Conservation (phyloP, 169 alveolate genomes). For the Neospora caninum region DNA sequence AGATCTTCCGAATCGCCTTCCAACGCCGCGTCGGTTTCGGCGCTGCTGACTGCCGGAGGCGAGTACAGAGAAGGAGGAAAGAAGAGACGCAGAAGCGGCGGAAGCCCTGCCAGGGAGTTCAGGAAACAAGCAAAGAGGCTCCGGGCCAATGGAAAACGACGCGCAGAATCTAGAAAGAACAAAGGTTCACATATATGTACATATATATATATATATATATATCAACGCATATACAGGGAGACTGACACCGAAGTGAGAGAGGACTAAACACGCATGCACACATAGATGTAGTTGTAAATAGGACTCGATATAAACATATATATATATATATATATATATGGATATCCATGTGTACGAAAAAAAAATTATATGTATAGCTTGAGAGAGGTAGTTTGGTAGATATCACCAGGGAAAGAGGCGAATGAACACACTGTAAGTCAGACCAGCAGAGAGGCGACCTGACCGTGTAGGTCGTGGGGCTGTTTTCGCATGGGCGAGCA, state of each 20-base stretch:
- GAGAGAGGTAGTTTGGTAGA: too few species aligned
- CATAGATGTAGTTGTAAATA: not conserved
- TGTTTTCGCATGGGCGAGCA: too few species aligned
- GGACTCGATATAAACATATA: not conserved
- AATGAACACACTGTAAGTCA: too few species aligned
- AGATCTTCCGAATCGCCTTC: not conserved
- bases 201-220: not conserved
- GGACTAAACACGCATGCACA: too few species aligned
- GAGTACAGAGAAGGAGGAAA: not conserved
- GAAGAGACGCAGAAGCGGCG: slow-evolving; percentile 22
- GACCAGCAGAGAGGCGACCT: too few species aligned
- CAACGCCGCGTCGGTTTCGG: not conserved
- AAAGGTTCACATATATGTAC: not conserved
- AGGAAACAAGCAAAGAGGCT: not conserved
- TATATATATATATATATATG: not conserved
- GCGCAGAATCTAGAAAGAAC: too few species aligned
- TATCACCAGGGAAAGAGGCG: too few species aligned
- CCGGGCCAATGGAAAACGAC: too few species aligned
- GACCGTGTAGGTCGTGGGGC: too few species aligned
- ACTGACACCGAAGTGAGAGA: too few species aligned
- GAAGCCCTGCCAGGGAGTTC: not conserved
- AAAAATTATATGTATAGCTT: too few species aligned
- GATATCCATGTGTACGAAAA: too few species aligned
- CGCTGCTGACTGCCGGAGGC: not conserved
- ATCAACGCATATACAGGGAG: not conserved